Evolutionary conservation across 257 asterid species (phyloP).

Genomic region (Osmanthus fragrans): DNA sequence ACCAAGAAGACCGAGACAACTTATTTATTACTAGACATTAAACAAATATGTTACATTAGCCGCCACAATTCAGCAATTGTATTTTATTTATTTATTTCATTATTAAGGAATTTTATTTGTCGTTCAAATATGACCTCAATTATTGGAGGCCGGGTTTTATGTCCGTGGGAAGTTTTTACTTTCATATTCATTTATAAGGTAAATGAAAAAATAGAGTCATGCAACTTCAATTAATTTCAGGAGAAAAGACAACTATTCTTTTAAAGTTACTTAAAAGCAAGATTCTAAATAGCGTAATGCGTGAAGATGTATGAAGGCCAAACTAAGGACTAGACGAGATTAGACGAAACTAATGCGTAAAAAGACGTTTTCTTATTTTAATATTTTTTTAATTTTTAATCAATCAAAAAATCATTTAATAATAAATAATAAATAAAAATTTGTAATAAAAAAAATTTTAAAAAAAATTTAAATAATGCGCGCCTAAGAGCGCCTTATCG

Average conservation of each 20-base stretch:
- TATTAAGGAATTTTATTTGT: background rate
- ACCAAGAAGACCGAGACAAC: slow-evolving; percentile 17
- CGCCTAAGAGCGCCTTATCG: no score
- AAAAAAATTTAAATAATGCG: no score
- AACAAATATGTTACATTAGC: background rate
- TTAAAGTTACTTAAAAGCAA: background rate
- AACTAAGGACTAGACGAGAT: no score
- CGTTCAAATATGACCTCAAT: background rate
- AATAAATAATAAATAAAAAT: no score
- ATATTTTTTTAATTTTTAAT: no score
- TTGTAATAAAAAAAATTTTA: no score
- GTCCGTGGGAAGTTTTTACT: background rate
- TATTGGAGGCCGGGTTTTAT: background rate
- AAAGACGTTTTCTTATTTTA: no score
- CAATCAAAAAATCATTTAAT: no score
- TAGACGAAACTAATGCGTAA: no score
- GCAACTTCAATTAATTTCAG: background rate
- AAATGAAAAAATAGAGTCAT: no score
- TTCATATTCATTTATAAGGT: background rate
- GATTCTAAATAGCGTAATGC: no score
- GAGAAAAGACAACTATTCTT: background rate
- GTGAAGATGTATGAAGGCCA: no score
- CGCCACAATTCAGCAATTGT: background rate
- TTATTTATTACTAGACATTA: background rate
- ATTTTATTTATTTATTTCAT: background rate